phyloP scores from a whole-genome alignment of 2,329 filamentous ascomycete species.

The Ophiostoma piceae region DNA sequence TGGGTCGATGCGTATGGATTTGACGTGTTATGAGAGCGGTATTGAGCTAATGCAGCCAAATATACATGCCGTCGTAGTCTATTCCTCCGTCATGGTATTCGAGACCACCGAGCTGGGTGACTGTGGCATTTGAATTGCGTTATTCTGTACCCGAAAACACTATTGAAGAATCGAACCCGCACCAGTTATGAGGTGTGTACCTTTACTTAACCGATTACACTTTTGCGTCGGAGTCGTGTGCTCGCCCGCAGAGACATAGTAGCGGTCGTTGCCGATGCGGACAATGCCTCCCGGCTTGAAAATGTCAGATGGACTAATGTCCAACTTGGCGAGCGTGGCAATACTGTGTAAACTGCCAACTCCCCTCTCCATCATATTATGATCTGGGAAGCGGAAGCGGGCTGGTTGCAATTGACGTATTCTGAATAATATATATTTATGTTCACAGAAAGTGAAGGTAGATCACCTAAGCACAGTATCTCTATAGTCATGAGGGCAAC shows the following conservation, averaged over 20 bases:
- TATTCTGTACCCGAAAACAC: not conserved
- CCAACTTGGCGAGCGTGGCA: not conserved
- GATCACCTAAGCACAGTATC: not conserved
- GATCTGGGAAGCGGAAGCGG: not conserved
- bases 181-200: not conserved
- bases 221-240: not conserved
- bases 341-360: not conserved
- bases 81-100: not conserved
- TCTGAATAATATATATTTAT: not conserved
- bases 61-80: not conserved
- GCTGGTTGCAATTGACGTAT: not conserved
- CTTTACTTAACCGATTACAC: not conserved
- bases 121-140: not conserved
- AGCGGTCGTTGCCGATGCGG: not conserved
- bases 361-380: not conserved
- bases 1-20: not conserved
- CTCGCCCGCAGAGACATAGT: conserved; percentile 2
- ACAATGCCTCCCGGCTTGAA: not conserved
- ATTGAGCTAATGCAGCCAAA: not conserved
- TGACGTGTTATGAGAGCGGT: not conserved
- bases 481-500: not conserved
- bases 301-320: not conserved
- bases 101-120: not conserved
- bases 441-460: not conserved
- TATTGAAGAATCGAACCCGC: not conserved